Evolutionary conservation across 768 basidiomycete species (phyloP), one percentile per base, ranked within the genome.

Genomic region (Coprinopsis strossmayeri): DNA sequence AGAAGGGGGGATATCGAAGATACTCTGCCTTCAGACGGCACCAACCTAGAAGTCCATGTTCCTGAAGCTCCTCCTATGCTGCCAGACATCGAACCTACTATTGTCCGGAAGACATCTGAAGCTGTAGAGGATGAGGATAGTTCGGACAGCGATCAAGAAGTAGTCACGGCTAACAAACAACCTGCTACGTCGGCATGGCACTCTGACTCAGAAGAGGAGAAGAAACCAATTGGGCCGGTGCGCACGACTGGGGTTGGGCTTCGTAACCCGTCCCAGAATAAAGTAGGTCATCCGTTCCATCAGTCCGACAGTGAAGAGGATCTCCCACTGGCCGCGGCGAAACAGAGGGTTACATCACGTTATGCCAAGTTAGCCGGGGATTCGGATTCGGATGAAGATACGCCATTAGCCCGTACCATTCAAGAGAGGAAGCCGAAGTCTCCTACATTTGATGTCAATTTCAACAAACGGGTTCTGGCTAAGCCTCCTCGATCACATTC

Each of bases 221-320:
- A 42, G n/a, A 5, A 32, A 15, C 15, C 25, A 18, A 57, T 61
- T 21, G 72, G 68, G 0, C 80, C 77, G 15, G 71, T 71, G 45
- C 78, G 79, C 24, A 79, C 72, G 2, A 78, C 75, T n/a, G 78
- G 82, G 30, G 69, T 71, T 9, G 83, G 83, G 0, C 76, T 69
- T 42, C 73, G 79, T 47, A 76, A 76, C 55, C 71, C 71, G 12
- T 67, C 34, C 34, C 63, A 55, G 18, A 54, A 55, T 47, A 23
- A 39, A 15, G 34, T 34, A 30, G 42, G 40, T 37, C 34, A 49
- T 15, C 53, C n/a, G 38, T 27, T 43, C 18, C 58, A 56, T 15
- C 75, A 72, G 43, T 74, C 74, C 17, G 79, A 81, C 53, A 87
- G 85, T 52, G 89, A 89, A 46, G 89, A 91, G 54, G 89, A 92